A percentile compares a stretch with the other conserved stretches of the same genome.
Conservation (phyloP, 805 yeast species). For the Ogataea sp. region DNA sequence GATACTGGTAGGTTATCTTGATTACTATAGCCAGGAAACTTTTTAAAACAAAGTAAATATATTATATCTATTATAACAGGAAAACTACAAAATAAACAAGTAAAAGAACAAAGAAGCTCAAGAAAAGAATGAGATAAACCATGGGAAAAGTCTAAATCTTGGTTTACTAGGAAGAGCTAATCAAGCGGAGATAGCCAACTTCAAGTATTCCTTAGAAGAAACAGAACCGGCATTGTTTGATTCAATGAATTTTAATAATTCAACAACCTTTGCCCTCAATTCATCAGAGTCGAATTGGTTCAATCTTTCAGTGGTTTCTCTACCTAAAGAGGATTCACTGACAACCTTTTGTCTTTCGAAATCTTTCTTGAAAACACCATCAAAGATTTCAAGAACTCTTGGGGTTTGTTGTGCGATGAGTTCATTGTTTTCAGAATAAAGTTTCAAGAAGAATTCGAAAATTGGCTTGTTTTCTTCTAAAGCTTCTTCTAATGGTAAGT, state of each 20-base stretch:
- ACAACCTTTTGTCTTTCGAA: conserved; percentile 62
- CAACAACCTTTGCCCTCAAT: conserved; percentile 54
- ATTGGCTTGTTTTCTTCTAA: conserved; percentile 92
- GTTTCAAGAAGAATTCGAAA: conserved; percentile 63
- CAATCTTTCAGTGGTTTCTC: conserved; percentile 70
- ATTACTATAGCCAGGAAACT: no score
- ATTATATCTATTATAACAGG: neutral
- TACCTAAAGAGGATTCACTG: conserved; percentile 71
- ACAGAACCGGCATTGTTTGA: conserved; percentile 56
- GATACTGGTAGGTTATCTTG: neutral
- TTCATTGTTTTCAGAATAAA: conserved; percentile 58
- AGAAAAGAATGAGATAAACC: neutral
- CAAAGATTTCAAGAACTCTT: conserved; percentile 58
- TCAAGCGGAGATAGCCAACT: conserved; percentile 29
- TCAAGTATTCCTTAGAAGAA: conserved; percentile 40
- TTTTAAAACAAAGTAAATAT: neutral
- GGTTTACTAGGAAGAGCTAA: no score
- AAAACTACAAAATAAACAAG: neutral
- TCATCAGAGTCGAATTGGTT: conserved; percentile 74
- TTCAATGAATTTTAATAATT: conserved; percentile 67
- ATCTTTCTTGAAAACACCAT: conserved; percentile 66
- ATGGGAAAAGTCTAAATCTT: no score
- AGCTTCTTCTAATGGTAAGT: conserved; percentile 81
- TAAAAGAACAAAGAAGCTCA: neutral
- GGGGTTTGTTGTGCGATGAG: conserved; percentile 49